Base-by-base conservation (phyloP, 352 stramenopile genomes). In the Globisporangium sylvaticum region DNA sequence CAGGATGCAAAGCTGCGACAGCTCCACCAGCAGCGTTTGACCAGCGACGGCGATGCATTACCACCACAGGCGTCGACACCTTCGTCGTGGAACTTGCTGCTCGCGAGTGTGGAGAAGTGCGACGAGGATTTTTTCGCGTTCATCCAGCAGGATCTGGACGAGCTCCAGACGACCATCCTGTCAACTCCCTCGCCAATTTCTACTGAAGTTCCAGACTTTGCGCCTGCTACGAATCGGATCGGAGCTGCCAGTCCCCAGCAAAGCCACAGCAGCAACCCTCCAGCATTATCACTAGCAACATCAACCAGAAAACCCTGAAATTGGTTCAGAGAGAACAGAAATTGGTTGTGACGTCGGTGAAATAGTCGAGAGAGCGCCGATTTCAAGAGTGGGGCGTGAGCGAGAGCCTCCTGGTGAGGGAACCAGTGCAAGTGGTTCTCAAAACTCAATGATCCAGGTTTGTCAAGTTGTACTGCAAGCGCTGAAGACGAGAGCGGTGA, bases 121-220 rank as follows among this genome's bases (percentile, higher is more conserved):
- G 77, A 89, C 2, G 54, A 69, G 2, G 70, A 80, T 2, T 83
- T 85, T 27, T 89, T 85, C 42, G 55, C 69, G 24, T 73, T 68
- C 34, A 74, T 72, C 31, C 58, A 62, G 3, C 58, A 73, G 57
- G 71, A 78, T 10, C 63, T 83, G 20, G 20, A 69, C 9, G 66
- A 81, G 7, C 66, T 83, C 56, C 70, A 74, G 29, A 59, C 63
- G 22, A 74, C 57, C 0, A 62, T 81, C 7, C 59, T 72, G 39
- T 32, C 20, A 5, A 12, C 18, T 53, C 29, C 60, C 58, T 4
- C 42, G 10, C 1, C 20, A 2, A 7, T 12, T 25, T 4, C 14
- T 9, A 25, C 1, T 2, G 18, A 44, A 6, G 2, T 14, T 7
- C 31, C 31, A 34, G 31, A 34, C 7, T 34, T 9, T n/a, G n/a